phyloP scores from a whole-genome alignment of 2,329 filamentous ascomycete species.

The Aspergillus sp. region DNA sequence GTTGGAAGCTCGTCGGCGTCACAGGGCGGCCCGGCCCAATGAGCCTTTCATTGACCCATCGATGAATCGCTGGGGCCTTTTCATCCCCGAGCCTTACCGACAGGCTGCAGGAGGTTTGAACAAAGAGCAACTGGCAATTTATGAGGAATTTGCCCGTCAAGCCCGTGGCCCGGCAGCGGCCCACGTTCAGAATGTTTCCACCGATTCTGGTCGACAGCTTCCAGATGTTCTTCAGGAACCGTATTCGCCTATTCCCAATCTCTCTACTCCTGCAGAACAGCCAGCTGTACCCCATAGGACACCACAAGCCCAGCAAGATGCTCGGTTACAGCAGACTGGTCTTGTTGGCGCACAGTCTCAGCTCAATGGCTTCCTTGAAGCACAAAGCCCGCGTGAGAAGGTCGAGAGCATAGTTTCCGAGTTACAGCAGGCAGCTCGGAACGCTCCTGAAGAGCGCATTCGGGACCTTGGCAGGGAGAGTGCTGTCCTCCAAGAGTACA shows the following conservation, averaged over 20 bases:
- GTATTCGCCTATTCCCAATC: constrained; percentile 60
- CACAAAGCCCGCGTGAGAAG: constrained; percentile 54
- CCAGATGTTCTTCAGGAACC: constrained; percentile 65
- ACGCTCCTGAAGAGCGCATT: constrained; percentile 59
- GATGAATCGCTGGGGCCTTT: constrained; percentile 87
- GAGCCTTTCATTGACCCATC: constrained; percentile 81
- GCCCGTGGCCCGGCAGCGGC: constrained; percentile 63
- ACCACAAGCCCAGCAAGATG: constrained; percentile 53
- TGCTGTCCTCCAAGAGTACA: constrained; percentile 59
- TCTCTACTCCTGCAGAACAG: constrained; percentile 64
- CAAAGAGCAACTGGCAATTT: constrained; percentile 89
- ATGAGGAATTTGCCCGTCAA: constrained; percentile 92
- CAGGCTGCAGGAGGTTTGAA: constrained; percentile 82
- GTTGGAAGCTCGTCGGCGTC: constrained; percentile 73
- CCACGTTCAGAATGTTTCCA: constrained; percentile 58
- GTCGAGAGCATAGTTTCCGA: constrained; percentile 58
- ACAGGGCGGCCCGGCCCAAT: constrained; percentile 72
- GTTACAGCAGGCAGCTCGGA: constrained; percentile 58
- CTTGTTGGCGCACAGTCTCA: constrained; percentile 49
- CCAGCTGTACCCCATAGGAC: constrained; percentile 62
- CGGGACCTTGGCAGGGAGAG: constrained; percentile 58
- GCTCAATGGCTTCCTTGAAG: constrained; percentile 63
- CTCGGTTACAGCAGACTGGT: constrained; percentile 40
- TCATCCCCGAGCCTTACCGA: constrained; percentile 91
- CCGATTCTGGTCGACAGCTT: constrained; percentile 61